Conservation (phyloP, 192 early-diverging fungal genomes). For the Linnemannia exigua region DNA sequence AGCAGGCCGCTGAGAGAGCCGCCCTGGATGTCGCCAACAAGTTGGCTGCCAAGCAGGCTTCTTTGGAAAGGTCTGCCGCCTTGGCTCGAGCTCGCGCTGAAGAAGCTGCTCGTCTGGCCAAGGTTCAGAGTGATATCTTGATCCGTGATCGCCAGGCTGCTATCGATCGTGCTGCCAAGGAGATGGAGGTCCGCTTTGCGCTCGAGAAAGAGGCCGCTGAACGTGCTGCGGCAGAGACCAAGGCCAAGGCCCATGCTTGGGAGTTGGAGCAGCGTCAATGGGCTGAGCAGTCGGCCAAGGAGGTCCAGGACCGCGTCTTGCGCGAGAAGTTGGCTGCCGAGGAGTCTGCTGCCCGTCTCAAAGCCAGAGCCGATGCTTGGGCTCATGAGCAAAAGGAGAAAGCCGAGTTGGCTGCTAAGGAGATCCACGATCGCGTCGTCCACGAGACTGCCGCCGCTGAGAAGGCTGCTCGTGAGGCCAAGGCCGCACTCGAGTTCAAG, state of each 20-base stretch:
- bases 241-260: slow-evolving; percentile 36
- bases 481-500: slow-evolving; percentile 28
- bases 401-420: slow-evolving; percentile 21
- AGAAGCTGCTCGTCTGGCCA: slow-evolving; percentile 41
- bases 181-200: slow-evolving; percentile 32
- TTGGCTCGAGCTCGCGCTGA: slow-evolving; percentile 29
- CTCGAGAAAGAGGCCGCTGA: slow-evolving; percentile 29
- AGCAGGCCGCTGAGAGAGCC: slow-evolving; percentile 34
- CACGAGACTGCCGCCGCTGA: slow-evolving; percentile 41
- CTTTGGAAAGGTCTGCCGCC: slow-evolving; percentile 26
- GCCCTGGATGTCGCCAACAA: slow-evolving; percentile 38
- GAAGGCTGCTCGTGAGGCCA: slow-evolving; percentile 33
- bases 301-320: slow-evolving; percentile 24
- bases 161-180: slow-evolving; percentile 33
- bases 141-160: slow-evolving; percentile 40
- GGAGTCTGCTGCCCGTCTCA: slow-evolving; percentile 17
- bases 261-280: slow-evolving; percentile 25
- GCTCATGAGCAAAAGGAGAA: slow-evolving; percentile 37
- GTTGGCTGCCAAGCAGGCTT: slow-evolving; percentile 22
- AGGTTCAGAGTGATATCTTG: slow-evolving; percentile 23
- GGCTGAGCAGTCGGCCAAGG: slow-evolving; percentile 40
- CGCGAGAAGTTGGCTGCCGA: slow-evolving; percentile 34
- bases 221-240: slow-evolving; percentile 26
- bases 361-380: slow-evolving; percentile 33
- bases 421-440: slow-evolving; percentile 31